Base-by-base conservation (phyloP, 148 eudicot genomes). In the Polygonum maritimum region DNA sequence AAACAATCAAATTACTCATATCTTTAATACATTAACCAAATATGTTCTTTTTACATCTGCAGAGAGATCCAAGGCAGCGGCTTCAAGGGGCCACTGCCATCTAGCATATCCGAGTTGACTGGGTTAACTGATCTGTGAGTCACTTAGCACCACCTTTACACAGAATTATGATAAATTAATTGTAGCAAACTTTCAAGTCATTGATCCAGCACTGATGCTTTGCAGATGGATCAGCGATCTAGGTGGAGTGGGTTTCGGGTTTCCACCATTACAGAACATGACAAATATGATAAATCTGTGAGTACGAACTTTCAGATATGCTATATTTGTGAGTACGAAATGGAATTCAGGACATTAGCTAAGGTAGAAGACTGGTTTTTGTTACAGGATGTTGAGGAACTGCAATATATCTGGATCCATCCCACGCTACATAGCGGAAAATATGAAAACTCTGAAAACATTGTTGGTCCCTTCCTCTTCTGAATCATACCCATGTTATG, bases 31-130 rank as follows among this genome's bases (percentile, higher is more conserved):
- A 67, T 38, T 67, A 36, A 36, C 21, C 45, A 35, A 67, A 67
- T 67, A 10, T 67, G 5, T 67, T 36, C 71, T 36, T 67, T 36
- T 18, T 36, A 38, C 45, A 15, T 67, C 44, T 60, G 74, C 82
- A 90, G 92, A 76, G 90, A 88, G 82, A 79, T 90, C 45, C 84
- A 84, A 80, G 96, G 81, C 47, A 84, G 88, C 74, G 96, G 96
- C 60, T 83, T 90, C 69, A 79, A 81, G 72, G 96, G 96, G 72
- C 92, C 96, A 39, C 83, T 91, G 80, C 96, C 91, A 67, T 39
- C 82, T 41, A 85, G 80, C 84, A 84, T 91, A 40, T 91, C 91
- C 13, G 55, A 65, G 78, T 78, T 89, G 80, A 77, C 31, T 15
- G 76, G 78, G 26, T 78, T 87, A 77, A 74, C 33, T 35, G 89